These are phyloP conservation scores for Oryza punctata DNA, from an alignment of 176 grass and related monocot genomes.

Conservation along the genomic window DNA sequence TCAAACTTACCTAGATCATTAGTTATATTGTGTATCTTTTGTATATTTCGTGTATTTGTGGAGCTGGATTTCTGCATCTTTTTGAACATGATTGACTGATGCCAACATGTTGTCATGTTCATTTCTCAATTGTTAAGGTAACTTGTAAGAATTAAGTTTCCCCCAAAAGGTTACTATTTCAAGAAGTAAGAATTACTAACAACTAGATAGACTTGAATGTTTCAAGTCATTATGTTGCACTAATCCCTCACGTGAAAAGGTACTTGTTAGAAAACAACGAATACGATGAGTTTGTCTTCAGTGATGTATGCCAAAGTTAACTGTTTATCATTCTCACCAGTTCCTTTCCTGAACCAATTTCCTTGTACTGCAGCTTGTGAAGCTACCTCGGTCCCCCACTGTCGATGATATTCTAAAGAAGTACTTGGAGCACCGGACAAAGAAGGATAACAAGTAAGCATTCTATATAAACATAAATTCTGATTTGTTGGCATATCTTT, in stretches of 20 bases:
- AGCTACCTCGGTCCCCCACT: constrained; percentile 87
- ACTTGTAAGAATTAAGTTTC: neutral
- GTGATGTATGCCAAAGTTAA: neutral
- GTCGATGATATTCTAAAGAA: constrained; percentile 91
- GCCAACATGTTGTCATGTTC: neutral
- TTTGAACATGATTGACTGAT: neutral
- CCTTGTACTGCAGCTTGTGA: constrained; percentile 75
- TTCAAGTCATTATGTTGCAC: neutral
- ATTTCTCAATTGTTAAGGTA: neutral
- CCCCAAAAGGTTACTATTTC: neutral
- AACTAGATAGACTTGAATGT: neutral
- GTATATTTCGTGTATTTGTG: neutral
- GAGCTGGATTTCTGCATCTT: neutral
- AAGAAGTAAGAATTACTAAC: neutral
- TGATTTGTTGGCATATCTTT: constrained; percentile 6
- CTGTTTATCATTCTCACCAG: neutral
- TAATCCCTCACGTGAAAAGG: neutral
- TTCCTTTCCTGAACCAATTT: constrained; percentile 25
- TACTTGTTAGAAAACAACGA: constrained; percentile 5
- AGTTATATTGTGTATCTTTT: neutral
- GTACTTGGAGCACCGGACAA: constrained; percentile 80
- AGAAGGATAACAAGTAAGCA: constrained; percentile 94
- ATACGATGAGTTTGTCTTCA: neutral
- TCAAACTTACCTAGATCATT: neutral
- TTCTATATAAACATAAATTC: constrained; percentile 31